Percentiles rank a stretch among this genome's conserved stretches.
These are phyloP conservation scores for Populus nigra DNA, from an alignment of 345 rosid species.

Conservation along the genomic window DNA sequence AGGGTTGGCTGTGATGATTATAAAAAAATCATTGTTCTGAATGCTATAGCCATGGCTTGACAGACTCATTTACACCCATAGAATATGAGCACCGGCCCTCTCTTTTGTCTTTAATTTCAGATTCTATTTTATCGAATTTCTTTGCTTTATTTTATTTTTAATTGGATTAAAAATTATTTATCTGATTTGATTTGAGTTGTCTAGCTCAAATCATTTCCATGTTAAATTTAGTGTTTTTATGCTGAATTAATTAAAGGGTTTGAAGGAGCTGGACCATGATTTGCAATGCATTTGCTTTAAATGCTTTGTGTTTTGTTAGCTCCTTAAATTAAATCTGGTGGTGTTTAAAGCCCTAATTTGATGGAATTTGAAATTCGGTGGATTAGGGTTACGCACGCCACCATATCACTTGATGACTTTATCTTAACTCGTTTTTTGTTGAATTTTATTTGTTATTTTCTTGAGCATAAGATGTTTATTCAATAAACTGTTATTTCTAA, in stretches of 20 bases:
- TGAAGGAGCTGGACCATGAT: constrained; percentile 14
- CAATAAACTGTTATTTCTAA: not conserved
- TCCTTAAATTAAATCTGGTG: constrained; percentile 26
- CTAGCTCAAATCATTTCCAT: not conserved
- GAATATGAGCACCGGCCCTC: constrained; percentile 41
- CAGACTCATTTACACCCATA: constrained; percentile 46
- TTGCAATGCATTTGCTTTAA: constrained; percentile 16
- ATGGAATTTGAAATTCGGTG: constrained; percentile 7
- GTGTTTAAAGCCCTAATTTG: constrained; percentile 42
- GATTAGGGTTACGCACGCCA: constrained; percentile 40
- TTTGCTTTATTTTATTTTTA: not conserved
- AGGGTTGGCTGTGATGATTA: constrained; percentile 28
- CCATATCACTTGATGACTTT: constrained; percentile 6
- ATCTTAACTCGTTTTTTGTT: not conserved
- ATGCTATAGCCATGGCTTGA: constrained; percentile 40
- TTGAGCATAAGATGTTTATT: not conserved
- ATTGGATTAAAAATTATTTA: not conserved
- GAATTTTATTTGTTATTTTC: not conserved
- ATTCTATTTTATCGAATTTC: not conserved
- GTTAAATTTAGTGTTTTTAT: not conserved
- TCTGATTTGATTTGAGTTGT: not conserved
- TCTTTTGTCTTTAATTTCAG: not conserved
- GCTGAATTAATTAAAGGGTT: not conserved
- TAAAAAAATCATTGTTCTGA: constrained; percentile 34
- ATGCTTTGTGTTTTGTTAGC: constrained; percentile 22